Conservation (phyloP, 2,329 filamentous ascomycete genomes). For the Cytospora leucostoma region DNA sequence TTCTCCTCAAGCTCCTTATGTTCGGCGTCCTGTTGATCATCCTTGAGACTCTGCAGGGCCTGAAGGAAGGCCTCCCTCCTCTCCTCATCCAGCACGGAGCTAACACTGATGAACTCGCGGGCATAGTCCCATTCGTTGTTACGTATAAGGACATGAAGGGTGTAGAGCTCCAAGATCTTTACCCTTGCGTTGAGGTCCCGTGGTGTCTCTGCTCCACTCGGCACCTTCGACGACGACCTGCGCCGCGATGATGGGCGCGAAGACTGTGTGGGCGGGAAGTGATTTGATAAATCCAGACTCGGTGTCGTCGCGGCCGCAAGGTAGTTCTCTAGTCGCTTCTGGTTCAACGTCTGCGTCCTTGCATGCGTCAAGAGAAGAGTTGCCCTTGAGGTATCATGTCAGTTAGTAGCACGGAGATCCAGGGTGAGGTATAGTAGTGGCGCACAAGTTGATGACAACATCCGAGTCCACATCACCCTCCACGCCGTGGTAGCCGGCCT, state of each 20-base stretch:
- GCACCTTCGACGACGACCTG: slow-evolving; percentile 49
- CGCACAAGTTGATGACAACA: slow-evolving; percentile 85
- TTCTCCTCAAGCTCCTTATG: slow-evolving; percentile 62
- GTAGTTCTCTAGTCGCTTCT: slow-evolving; percentile 84
- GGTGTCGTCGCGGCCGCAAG: slow-evolving; percentile 76
- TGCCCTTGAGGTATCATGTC: slow-evolving; percentile 57
- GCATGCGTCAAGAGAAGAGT: slow-evolving; percentile 91
- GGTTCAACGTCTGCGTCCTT: slow-evolving; percentile 78
- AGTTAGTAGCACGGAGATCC: slow-evolving; percentile 27
- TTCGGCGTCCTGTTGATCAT: slow-evolving; percentile 77
- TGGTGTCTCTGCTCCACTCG: slow-evolving; percentile 75
- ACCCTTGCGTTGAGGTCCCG: slow-evolving; percentile 81
- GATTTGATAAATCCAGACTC: slow-evolving; percentile 69
- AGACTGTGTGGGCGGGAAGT: slow-evolving; percentile 52
- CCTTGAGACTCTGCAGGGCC: slow-evolving; percentile 78
- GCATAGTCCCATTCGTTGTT: slow-evolving; percentile 98
- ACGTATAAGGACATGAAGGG: slow-evolving; percentile 87
- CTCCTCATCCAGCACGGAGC: slow-evolving; percentile 88
- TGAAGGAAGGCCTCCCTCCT: slow-evolving; percentile 85
- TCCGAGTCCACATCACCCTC: slow-evolving; percentile 93
- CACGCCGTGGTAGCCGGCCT: slow-evolving; percentile 80
- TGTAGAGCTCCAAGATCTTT: slow-evolving; percentile 93
- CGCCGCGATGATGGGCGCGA: slow-evolving; percentile 41
- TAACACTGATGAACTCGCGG: slow-evolving; percentile 83
- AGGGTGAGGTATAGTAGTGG: slow-evolving; percentile 27